Evolutionary conservation across 2,329 filamentous ascomycete species (phyloP).

Genomic region (Diaporthe caulivora): DNA sequence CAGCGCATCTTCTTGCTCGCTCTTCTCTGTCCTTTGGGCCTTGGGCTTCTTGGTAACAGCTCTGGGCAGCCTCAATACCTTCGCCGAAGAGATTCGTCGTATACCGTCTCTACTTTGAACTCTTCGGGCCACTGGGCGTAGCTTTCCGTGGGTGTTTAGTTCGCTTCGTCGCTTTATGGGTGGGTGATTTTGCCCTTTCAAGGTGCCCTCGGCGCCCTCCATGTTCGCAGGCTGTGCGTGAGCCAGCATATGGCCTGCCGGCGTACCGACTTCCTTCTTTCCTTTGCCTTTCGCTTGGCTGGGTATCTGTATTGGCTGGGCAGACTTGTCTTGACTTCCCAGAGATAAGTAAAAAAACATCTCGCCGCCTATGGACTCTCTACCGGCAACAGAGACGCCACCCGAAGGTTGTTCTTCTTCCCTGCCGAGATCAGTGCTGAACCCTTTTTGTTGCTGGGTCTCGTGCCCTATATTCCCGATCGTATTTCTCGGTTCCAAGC

Average conservation of each 20-base stretch:
- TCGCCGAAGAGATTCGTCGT: neutral
- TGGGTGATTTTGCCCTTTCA: neutral
- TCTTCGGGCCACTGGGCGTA: neutral
- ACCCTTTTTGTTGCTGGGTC: neutral
- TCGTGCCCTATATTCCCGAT: neutral
- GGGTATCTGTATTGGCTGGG: neutral
- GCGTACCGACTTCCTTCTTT: neutral
- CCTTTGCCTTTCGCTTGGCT: neutral
- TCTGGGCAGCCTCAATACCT: neutral
- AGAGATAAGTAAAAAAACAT: neutral
- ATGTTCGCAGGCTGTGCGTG: too few relatives aligned
- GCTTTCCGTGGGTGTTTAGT: neutral
- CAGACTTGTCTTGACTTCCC: neutral
- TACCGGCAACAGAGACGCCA: neutral
- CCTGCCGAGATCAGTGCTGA: too few relatives aligned
- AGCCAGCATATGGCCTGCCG: neutral
- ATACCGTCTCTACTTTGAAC: neutral
- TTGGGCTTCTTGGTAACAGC: neutral
- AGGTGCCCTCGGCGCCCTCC: neutral
- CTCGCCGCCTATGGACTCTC: neutral
- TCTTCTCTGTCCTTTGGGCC: neutral
- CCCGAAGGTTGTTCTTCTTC: neutral
- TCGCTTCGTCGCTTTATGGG: neutral
- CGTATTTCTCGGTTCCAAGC: neutral
- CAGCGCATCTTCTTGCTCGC: neutral